Percentiles rank a stretch among this genome's conserved stretches.
Conservation (phyloP, 371 early-diverging fungal genomes). For the Rhizopus arrhizus region DNA sequence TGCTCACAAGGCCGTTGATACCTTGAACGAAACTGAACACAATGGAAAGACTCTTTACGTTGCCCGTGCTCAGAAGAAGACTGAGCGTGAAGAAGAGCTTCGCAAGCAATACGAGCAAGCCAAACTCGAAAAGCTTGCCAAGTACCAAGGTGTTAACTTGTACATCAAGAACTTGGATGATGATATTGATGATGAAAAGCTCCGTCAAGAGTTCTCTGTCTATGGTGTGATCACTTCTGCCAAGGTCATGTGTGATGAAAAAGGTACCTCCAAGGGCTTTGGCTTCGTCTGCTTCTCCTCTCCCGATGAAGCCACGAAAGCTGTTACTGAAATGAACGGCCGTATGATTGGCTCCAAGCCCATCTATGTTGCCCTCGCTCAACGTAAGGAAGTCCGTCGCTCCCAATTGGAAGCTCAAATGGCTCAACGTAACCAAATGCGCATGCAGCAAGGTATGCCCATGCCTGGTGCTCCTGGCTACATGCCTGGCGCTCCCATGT, state of each 20-base stretch:
- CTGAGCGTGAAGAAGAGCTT: slow-evolving; percentile 97
- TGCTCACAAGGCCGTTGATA: slow-evolving; percentile 92
- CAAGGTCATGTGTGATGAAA: slow-evolving; percentile 97
- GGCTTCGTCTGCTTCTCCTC: slow-evolving; percentile 92
- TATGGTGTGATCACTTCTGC: slow-evolving; percentile 96
- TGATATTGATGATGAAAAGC: slow-evolving; percentile 91
- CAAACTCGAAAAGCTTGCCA: slow-evolving; percentile 92
- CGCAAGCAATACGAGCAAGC: slow-evolving; percentile 91
- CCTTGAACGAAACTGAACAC: slow-evolving; percentile 90
- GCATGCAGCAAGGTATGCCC: slow-evolving; percentile 62
- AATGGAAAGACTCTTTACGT: slow-evolving; percentile 94
- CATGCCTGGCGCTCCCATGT: slow-evolving; percentile 56
- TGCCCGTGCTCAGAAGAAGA: slow-evolving; percentile 98
- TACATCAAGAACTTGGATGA: slow-evolving; percentile 98
- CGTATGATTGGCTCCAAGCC: slow-evolving; percentile 94
- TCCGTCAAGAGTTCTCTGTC: slow-evolving; percentile 92
- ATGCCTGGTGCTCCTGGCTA: slow-evolving; percentile 54
- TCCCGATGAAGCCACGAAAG: slow-evolving; percentile 91
- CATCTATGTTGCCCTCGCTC: slow-evolving; percentile 96
- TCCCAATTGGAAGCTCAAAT: slow-evolving; percentile 93
- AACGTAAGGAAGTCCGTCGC: slow-evolving; percentile 95
- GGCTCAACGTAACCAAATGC: slow-evolving; percentile 87
- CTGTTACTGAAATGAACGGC: slow-evolving; percentile 89
- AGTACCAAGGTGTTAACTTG: slow-evolving; percentile 97
- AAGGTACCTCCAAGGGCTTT: slow-evolving; percentile 79